Evolutionary conservation across 148 eudicot species (phyloP), one percentile per base, ranked within the genome.

Genomic region (Rhododendron vialii): DNA sequence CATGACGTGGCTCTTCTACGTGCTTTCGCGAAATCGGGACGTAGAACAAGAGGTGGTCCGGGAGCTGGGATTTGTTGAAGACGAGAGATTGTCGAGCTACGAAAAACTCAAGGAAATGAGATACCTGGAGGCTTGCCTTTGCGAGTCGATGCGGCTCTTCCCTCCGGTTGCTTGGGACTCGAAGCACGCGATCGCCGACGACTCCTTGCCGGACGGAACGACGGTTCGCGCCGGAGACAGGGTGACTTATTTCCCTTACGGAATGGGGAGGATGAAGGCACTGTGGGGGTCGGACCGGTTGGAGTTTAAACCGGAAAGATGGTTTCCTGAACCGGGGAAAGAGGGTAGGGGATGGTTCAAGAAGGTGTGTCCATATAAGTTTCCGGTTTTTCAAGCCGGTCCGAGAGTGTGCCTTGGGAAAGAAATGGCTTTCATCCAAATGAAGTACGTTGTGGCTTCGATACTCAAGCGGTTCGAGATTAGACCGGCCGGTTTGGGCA

Each of bases 361-460:
- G 59, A 69, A 82, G 81, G 86, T 77, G 8, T 65, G 78, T 24
- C 86, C 87, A 1, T 89, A 78, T 59, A 85, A 87, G 82, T 89
- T 87, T n/a, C 91, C 91, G 38, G 86, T 89, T 77, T 89, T 89
- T 38, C 91, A 89, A 6, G 91, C 89, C 4, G 94, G 94, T 41
- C 92, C 92, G 12, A 87, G 94, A 83, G 87, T 89, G 61, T 92
- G 94, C 76, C 89, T 91, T 0, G 94, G 94, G 83, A 89, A 87
- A 85, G 92, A 91, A 14, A 84, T 92, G 94, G 94, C 94, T 15
- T 87, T 88, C 55, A 88, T 88, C 63, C 92, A 92, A 84, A 92
- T 92, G 94, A 91, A 89, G 81, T 92, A 86, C 22, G 90, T 91
- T 18, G 92, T 92, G 41, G 91, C 89, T 48, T 92, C 91, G 26